Base-by-base conservation (phyloP, 352 stramenopile species). In the Phytophthora boehmeriae region DNA sequence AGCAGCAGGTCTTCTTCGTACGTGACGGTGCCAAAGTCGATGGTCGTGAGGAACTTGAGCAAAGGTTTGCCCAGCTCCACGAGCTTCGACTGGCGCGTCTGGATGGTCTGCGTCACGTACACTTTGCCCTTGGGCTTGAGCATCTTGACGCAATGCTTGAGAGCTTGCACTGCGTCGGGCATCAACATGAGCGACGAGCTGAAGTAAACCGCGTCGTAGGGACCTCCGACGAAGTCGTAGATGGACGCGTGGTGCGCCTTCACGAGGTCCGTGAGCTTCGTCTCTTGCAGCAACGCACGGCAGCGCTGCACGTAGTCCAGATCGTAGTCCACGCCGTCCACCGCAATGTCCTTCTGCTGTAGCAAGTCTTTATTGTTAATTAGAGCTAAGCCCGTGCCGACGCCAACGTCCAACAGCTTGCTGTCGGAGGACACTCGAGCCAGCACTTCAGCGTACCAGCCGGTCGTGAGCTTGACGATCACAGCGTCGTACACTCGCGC, bases 21-120 rank as follows among this genome's bases (percentile, higher is more conserved):
- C 51, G 92, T 91, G 19, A 97, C 78, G 36, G 88, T 68, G 46
- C 92, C 92, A 73, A 98, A 98, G 65, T 98, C 92, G 67, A 98
- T 95, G 23, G 90, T 97, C 60, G 90, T 97, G 60, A 95, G 71
- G 73, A 96, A 97, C 77, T 97, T 97, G 60, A 98, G 74, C 51
- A 97, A 64, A 34, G 89, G 89, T 68, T 98, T 98, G 52, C 89
- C 72, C 17, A 86, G 51, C 68, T 92, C 79, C 36, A 86, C 76
- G 46, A 92, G 42, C 62, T 70, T 79, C 39, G 80, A 92, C 39
- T 71, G 74, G 48, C 71, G 59, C 25, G 83, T 92, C 75, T 97
- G 92, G 75, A 97, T 97, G 25, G 92, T 98, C 65, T 97, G 91
- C 34, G 92, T 97, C 41, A 96, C 82, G 76, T 96, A 97, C 27